Base-by-base conservation (phyloP, 768 basidiomycete genomes). In the Lactarius psammicola region DNA sequence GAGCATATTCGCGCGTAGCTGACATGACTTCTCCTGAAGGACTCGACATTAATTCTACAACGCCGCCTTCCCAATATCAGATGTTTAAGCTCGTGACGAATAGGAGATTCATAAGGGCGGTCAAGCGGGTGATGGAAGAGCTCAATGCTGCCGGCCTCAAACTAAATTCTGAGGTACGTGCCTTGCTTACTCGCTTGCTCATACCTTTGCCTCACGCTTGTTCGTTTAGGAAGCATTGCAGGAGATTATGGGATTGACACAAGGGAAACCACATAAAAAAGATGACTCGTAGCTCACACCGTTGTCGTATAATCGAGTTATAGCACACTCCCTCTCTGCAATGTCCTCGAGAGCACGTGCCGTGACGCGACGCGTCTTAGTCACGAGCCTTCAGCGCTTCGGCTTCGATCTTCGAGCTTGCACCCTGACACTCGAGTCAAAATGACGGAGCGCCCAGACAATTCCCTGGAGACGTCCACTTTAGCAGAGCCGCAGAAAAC, bases 131-230 rank as follows among this genome's bases (percentile, higher is more conserved):
- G 7, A 75, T 78, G 59, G 78, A 78, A 17, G 85, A 84, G 63
- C 72, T 89, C 66, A 72, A 82, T 59, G 84, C 84, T 38, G 85
- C 85, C 26, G 88, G 86, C 6, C 72, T 90, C n/a, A 83, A 88
- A 71, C 62, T 87, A 38, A 74, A 73, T 40, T 81, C 84, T 56
- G 80, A 84, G 75, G 87, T 87, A 68, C 59, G 80, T 70, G 66
- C 26, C 23, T 36, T 20, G 34, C 4, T n/a, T 33, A 23, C 38
- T 63, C 9, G 65, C 51, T 46, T 34, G 23, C 20, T 38, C 40
- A 20, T 46, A n/a, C n/a, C 13, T 4, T 62, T 2, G 8, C 18
- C 18, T 34, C n/a, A 23, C 34, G 55, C 40, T 40, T 28, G 30
- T 51, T 60, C 34, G 57, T 38, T 49, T 67, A 87, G 85, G 82